Conservation (phyloP, 192 early-diverging fungal genomes). For the Linnemannia elongata region DNA sequence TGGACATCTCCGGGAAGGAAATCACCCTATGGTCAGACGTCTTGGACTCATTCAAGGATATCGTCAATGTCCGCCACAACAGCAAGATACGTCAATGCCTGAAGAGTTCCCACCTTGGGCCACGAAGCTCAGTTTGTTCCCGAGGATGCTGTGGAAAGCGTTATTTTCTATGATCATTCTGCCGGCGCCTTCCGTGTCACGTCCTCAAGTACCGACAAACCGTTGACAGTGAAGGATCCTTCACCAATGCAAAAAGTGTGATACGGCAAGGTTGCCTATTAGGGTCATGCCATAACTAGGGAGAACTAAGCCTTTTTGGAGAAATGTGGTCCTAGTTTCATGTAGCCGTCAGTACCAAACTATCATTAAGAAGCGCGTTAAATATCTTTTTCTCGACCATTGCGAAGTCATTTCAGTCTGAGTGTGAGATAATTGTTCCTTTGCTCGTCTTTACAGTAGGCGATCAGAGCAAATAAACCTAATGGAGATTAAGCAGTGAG, state of each 20-base stretch:
- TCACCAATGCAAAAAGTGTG: background rate
- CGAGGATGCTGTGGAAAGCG: background rate
- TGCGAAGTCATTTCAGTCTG: too few species aligned
- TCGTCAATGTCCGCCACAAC: background rate
- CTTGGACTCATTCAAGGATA: background rate
- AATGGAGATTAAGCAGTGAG: background rate
- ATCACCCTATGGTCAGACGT: background rate
- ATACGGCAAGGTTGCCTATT: background rate
- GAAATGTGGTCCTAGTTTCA: background rate
- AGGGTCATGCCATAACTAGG: background rate
- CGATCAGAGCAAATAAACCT: background rate
- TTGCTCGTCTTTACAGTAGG: too few species aligned
- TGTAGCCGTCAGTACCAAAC: background rate
- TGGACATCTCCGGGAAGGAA: background rate
- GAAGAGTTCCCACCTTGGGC: background rate
- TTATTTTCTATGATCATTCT: background rate
- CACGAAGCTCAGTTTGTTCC: background rate
- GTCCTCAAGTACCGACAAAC: too few species aligned
- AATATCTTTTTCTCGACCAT: too few species aligned
- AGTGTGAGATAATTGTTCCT: too few species aligned
- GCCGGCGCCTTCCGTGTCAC: background rate
- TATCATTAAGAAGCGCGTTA: too few species aligned
- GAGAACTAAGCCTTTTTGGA: background rate
- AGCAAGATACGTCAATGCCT: background rate
- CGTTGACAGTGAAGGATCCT: too few species aligned